phyloP scores from a whole-genome alignment of 2,329 filamentous ascomycete species.

The Arthrobotrys entomopaga region DNA sequence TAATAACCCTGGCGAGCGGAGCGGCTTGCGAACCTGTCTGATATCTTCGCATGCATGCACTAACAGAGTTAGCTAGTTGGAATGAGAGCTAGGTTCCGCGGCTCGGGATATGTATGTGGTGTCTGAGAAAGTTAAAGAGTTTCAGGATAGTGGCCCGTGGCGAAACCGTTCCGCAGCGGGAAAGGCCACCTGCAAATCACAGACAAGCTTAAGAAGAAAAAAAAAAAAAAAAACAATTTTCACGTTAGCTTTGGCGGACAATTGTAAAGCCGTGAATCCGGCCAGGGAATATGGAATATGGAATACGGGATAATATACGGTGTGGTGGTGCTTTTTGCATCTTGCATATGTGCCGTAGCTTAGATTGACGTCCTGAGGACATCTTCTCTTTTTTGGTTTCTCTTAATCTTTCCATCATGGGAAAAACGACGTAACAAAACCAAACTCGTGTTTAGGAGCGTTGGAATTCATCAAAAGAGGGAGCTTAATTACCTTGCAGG shows the following conservation, averaged over 20 bases:
- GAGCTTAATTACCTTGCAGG: slow-evolving; percentile 41
- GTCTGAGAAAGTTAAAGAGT: slow-evolving; percentile 54
- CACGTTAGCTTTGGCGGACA: slow-evolving; percentile 49
- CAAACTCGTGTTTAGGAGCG: slow-evolving; percentile 6
- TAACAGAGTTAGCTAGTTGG: slow-evolving; percentile 17
- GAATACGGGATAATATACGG: slow-evolving; percentile 13
- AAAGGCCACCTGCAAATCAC: slow-evolving; percentile 54
- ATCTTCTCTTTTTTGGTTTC: slow-evolving; percentile 5
- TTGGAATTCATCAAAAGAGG: slow-evolving; percentile 26
- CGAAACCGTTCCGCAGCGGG: slow-evolving; percentile 55
- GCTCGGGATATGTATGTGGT: slow-evolving; percentile 28
- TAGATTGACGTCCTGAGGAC: slow-evolving; percentile 3
- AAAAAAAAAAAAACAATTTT: too few species aligned
- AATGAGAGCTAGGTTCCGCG: slow-evolving; percentile 44
- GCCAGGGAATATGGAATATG: slow-evolving; percentile 29
- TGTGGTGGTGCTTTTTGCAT: too few species aligned
- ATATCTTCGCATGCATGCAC: slow-evolving; percentile 30
- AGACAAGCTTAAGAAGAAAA: slow-evolving; percentile 34
- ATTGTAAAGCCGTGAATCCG: slow-evolving; percentile 34
- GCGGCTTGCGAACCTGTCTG: slow-evolving; percentile 31
- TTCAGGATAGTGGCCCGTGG: slow-evolving; percentile 55
- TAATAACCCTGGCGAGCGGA: slow-evolving; percentile 24
- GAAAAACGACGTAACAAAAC: slow-evolving; percentile 6
- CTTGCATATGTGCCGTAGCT: slow-evolving; percentile 24
- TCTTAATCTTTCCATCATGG: slow-evolving; percentile 1